Conservation (phyloP, 1,284 basidiomycete genomes). For the Neolentinus lepideus region DNA sequence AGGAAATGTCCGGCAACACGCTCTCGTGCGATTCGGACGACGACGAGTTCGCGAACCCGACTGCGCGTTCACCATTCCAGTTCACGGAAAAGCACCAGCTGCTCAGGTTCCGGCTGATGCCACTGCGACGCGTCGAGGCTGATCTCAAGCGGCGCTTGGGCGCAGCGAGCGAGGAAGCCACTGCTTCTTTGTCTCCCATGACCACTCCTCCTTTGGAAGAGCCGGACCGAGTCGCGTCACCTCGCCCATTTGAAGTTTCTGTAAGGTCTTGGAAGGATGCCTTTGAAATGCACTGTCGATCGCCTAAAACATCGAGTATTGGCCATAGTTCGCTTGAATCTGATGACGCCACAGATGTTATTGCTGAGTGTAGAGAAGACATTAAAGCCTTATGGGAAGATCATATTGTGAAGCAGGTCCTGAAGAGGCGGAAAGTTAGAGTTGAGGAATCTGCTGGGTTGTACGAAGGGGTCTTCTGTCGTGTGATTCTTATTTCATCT, state of each 20-base stretch:
- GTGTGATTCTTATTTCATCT: conserved; percentile 2
- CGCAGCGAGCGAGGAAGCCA: conserved; percentile 35
- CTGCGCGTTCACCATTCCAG: conserved; percentile 10
- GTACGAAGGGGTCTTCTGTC: conserved; percentile 28
- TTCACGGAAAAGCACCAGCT: conserved; percentile 38
- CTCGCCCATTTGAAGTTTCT: not conserved
- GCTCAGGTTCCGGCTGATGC: conserved; percentile 42
- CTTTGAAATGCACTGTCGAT: not conserved
- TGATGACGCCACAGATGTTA: conserved; percentile 47
- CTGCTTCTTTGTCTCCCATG: not conserved
- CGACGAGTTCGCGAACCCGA: conserved; percentile 7
- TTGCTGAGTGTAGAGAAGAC: conserved; percentile 54
- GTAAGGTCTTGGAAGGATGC: conserved; percentile 3
- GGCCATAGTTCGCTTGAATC: conserved; percentile 7
- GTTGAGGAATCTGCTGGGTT: conserved; percentile 59
- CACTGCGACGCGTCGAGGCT: conserved; percentile 45
- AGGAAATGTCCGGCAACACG: conserved; percentile 9
- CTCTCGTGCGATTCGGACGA: not conserved
- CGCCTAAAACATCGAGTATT: not conserved
- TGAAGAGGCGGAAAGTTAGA: conserved; percentile 37
- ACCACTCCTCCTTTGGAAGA: not conserved
- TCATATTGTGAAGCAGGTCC: conserved; percentile 38
- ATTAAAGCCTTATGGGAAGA: conserved; percentile 60
- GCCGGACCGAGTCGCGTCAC: not conserved
- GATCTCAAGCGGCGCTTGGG: conserved; percentile 47